Evolutionary conservation across 176 grass and related monocot species (phyloP), one percentile per base, ranked within the genome.

Genomic region (Canna indica): DNA sequence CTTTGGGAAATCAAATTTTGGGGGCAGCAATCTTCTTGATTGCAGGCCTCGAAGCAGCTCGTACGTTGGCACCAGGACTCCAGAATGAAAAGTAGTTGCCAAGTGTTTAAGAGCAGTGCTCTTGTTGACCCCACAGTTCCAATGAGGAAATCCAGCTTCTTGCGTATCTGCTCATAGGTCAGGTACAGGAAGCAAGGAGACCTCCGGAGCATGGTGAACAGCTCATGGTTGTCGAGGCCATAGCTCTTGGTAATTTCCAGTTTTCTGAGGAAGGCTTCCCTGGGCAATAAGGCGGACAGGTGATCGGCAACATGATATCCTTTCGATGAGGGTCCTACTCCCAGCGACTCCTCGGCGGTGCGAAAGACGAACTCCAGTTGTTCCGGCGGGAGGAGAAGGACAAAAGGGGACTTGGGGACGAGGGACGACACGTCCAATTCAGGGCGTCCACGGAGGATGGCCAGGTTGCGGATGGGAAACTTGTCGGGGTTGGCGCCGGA

Each of bases 71-170:
- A 52, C 17, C 10, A 72, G 18, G 31, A 13, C 18, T 57, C 70
- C 70, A 58, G 20, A 48, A 30, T 72, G 50, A 72, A 72, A 18
- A 34, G 29, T 20, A 72, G 28, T 47, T 35, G 69, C 69, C 31
- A 54, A 11, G 45, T 24, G 69, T 56, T 72, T 52, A 5, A 36
- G 10, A 54, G 47, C 5, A 71, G 41, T 44, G 17, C 45, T 52
- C 7, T 32, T 20, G 42, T 71, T 26, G 25, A 53, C 13, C 68
- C 16, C 7, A 71, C 22, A n/a, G 68, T 53, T 47, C 27, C 9
- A 3, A 54, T 24, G 69, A 71, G 11, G 30, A 72, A 56, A 33
- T 72, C 70, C 31, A 72, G 70, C 50, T 57, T 72, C 33, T 36
- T 72, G 3, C 32, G 28, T 0, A 54, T 57, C 48, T 72, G 48